phyloP scores from a whole-genome alignment of 345 rosid species.

The Toxicodendron radicans region DNA sequence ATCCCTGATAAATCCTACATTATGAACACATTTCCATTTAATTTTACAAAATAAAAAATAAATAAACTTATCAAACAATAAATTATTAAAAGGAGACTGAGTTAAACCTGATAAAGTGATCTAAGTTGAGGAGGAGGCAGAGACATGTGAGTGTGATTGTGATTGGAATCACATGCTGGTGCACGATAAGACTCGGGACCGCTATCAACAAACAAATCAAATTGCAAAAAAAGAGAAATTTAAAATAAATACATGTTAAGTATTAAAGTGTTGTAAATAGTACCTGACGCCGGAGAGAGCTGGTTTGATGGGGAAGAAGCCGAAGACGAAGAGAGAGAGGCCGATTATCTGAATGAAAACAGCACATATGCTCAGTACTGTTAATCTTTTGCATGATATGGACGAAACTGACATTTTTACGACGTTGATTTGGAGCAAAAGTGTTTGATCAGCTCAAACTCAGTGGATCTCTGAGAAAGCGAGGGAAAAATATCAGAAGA shows the following conservation, averaged over 20 bases:
- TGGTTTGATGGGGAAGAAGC: conserved; percentile 89
- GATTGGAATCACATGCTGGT: conserved; percentile 38
- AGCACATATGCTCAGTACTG: conserved; percentile 40
- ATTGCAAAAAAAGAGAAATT: background rate
- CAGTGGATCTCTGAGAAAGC: background rate
- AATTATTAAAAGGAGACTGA: background rate
- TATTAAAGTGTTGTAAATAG: background rate
- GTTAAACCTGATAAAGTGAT: conserved; percentile 57
- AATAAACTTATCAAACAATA: background rate
- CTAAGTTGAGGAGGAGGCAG: conserved; percentile 51
- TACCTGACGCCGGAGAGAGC: conserved; percentile 87
- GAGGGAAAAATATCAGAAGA: too few relatives aligned
- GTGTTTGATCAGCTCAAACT: background rate
- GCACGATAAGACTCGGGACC: conserved; percentile 62
- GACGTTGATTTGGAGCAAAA: background rate
- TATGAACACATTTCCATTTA: conserved; percentile 14
- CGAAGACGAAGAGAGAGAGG: conserved; percentile 67
- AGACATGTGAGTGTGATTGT: conserved; percentile 28
- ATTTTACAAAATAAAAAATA: background rate
- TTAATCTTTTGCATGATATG: conserved; percentile 49
- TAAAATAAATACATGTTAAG: background rate
- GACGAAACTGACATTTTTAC: conserved; percentile 40
- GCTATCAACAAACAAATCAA: conserved; percentile 31
- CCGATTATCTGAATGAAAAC: conserved; percentile 61
- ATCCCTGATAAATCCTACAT: conserved; percentile 74